phyloP scores from a whole-genome alignment of 257 asterid species.

The Fraxinus cuspidata region DNA sequence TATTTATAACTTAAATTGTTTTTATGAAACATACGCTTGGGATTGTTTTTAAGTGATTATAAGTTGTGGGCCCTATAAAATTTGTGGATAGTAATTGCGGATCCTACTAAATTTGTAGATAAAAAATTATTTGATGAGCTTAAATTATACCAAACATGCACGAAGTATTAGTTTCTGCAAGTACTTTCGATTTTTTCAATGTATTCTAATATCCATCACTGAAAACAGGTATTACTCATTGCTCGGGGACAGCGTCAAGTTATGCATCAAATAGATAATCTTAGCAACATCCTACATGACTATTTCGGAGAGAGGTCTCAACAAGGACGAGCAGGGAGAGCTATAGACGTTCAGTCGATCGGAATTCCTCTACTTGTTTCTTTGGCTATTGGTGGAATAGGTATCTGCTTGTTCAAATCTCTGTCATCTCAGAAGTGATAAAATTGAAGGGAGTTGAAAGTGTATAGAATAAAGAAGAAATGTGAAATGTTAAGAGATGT shows the following conservation, averaged over 20 bases:
- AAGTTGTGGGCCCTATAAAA: no score
- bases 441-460: not conserved
- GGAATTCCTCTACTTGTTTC: conserved; percentile 61
- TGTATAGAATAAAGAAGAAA: conserved; percentile 11
- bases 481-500: not conserved
- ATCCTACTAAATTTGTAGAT: not conserved
- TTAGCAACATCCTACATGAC: conserved; percentile 66
- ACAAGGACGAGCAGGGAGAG: conserved; percentile 42
- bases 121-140: not conserved
- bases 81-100: no score
- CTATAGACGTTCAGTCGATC: conserved; percentile 39
- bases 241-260: conserved; percentile 83
- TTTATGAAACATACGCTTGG: not conserved
- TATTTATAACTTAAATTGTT: not conserved
- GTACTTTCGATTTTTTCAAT: not conserved
- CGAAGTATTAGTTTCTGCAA: not conserved
- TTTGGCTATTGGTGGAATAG: conserved; percentile 72
- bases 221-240: conserved; percentile 62
- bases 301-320: conserved; percentile 55
- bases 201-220: conserved; percentile 4
- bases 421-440: conserved; percentile 47
- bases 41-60: no score
- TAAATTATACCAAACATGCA: not conserved
- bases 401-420: conserved; percentile 57
- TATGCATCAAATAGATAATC: conserved; percentile 84